phyloP scores from a whole-genome alignment of 768 basidiomycete genomes.

The Cystobasidium onofrii region DNA sequence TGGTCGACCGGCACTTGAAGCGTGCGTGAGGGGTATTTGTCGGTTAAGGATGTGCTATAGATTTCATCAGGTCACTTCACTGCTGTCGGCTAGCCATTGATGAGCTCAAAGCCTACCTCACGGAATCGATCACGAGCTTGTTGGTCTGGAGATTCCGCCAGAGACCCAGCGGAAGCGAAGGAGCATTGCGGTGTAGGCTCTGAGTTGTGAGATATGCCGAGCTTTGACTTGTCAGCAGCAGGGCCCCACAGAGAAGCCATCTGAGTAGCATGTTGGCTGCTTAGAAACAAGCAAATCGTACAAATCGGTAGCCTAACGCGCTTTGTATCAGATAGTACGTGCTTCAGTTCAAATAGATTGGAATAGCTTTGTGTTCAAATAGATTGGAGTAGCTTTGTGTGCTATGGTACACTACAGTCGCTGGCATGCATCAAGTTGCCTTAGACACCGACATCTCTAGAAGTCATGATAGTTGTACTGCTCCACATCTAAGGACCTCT shows the following conservation, averaged over 20 bases:
- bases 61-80: not conserved
- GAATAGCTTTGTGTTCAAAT: no score
- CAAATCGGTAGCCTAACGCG: no score
- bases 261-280: not conserved
- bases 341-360: no score
- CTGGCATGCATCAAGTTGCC: no score
- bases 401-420: no score
- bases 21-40: slow-evolving; percentile 17
- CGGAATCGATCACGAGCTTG: not conserved
- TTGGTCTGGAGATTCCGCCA: not conserved
- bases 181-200: not conserved
- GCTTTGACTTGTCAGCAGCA: not conserved
- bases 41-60: not conserved
- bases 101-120: not conserved
- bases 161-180: slow-evolving; percentile 7
- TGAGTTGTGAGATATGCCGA: not conserved
- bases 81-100: not conserved
- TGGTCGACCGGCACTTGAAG: slow-evolving; percentile 22
- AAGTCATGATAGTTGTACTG: no score
- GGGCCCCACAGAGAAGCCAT: not conserved
- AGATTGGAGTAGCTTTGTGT: no score
- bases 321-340: no score
- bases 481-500: no score
- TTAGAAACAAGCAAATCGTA: no score
- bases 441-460: no score